Percentiles rank a stretch among this genome's conserved stretches.
phyloP scores from a whole-genome alignment of 306 rosid genomes.

The Glycyrrhiza uralensis region DNA sequence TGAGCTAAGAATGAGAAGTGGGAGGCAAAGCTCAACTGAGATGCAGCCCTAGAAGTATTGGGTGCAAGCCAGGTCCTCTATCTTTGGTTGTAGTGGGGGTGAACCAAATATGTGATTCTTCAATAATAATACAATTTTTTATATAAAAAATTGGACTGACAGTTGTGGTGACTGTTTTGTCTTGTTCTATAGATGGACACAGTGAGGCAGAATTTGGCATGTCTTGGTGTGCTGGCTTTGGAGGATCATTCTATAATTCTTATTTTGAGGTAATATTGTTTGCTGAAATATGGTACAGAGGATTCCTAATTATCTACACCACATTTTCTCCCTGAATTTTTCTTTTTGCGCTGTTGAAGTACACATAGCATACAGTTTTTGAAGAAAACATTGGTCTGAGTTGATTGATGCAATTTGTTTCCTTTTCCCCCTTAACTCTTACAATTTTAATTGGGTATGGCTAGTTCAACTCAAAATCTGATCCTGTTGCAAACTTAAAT shows the following conservation, averaged over 20 bases:
- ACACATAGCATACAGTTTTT: background rate
- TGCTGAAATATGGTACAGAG: background rate
- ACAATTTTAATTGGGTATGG: background rate
- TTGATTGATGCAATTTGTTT: background rate
- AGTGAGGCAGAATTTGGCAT: slow-evolving; percentile 93
- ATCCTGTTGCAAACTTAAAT: background rate
- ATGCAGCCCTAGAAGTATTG: background rate
- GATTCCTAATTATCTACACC: background rate
- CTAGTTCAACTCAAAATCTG: background rate
- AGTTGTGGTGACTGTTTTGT: background rate
- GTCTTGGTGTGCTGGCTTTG: slow-evolving; percentile 98
- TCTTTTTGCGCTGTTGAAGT: background rate
- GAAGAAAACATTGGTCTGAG: background rate
- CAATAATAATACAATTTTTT: background rate
- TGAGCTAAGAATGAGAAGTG: background rate
- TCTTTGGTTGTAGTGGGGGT: background rate
- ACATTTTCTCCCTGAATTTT: background rate
- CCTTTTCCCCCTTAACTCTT: background rate
- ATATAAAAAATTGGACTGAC: background rate
- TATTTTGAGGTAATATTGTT: slow-evolving; percentile 69
- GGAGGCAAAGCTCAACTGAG: background rate
- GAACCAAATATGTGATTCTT: background rate
- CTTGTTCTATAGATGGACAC: slow-evolving; percentile 69
- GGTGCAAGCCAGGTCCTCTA: background rate
- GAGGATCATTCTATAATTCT: slow-evolving; percentile 78